Evolutionary conservation across 495 filamentous ascomycete species (phyloP), one percentile per base, ranked within the genome.

Genomic region (Podospora conica): DNA sequence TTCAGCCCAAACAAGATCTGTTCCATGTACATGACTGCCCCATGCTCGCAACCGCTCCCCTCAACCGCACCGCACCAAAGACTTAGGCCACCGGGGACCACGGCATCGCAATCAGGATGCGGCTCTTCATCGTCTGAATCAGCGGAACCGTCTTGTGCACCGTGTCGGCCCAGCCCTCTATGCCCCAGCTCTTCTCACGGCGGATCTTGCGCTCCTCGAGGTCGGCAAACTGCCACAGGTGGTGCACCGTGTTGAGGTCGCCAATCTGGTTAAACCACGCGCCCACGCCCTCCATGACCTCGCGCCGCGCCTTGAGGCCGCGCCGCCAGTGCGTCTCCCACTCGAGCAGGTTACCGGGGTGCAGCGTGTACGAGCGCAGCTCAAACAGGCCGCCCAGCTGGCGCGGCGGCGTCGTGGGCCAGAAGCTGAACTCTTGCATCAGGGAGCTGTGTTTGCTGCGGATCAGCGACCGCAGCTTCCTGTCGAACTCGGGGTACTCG

Each of bases 381-480:
- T 98, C 95, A 74, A 98, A 98, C 29, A 98, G 77, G 23, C 95
- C 95, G 67, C 95, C 95, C 8, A 98, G 85, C 66, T 89, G 82
- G 33, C 95, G 92, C 0, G 95, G 95, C 0, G 95, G 84, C 0
- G 92, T 93, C 1, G 95, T 98, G 0, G 95, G 95, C 95, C 95
- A 98, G 85, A 98, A 98, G 60, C 91, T 96, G 80, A 98, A 98
- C 76, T 98, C 95, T 76, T 98, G 95, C 95, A 98, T 98, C 28
- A 98, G 84, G 0, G 95, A 97, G 11, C 86, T 89, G 69, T 89
- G 86, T 78, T 96, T 97, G 68, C 86, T 83, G 65, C 82, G 88
- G 71, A 98, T 93, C 63, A 97, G 80, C 21, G 78, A 81, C 72
- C 92, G 91, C 53, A 98, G 87, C 75, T 92, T 89, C 56, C 76